These are phyloP conservation scores for Scalesia atractyloides DNA, from an alignment of 129 eudicot species.

Conservation along the genomic window DNA sequence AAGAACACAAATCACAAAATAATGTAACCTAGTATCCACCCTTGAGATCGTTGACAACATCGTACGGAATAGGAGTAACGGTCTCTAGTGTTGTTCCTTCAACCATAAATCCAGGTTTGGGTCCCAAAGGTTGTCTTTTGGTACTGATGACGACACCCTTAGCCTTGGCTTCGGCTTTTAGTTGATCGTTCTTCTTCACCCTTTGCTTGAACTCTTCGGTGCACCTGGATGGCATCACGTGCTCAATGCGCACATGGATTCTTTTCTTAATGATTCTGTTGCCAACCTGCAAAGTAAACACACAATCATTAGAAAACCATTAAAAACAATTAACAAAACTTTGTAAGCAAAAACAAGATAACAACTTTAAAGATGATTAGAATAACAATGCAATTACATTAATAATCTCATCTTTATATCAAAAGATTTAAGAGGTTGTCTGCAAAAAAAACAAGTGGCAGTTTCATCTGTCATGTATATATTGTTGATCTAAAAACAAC, in stretches of 20 bases:
- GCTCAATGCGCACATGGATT: constrained; percentile 89
- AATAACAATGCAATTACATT: no score
- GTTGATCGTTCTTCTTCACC: constrained; percentile 66
- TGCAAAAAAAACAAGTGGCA: no score
- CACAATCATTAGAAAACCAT: neutral
- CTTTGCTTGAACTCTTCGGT: constrained; percentile 71
- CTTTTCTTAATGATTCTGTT: constrained; percentile 76
- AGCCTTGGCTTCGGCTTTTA: constrained; percentile 86
- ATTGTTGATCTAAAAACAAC: no score
- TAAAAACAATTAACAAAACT: no score
- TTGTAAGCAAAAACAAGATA: no score
- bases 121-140: constrained; percentile 84
- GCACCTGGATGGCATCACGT: constrained; percentile 82
- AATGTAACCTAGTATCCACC: constrained; percentile 64
- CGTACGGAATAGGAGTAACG: constrained; percentile 90
- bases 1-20: constrained; percentile 14
- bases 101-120: constrained; percentile 91
- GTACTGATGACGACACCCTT: constrained; percentile 76
- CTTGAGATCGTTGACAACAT: constrained; percentile 93
- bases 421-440: no score
- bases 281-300: constrained; percentile 55
- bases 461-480: no score
- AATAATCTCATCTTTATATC: no score
- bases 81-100: constrained; percentile 86
- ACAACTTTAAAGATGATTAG: no score